Evolutionary conservation across 2,329 filamentous ascomycete genomes (phyloP).

Genomic region (Ophiostoma triangulosporum): DNA sequence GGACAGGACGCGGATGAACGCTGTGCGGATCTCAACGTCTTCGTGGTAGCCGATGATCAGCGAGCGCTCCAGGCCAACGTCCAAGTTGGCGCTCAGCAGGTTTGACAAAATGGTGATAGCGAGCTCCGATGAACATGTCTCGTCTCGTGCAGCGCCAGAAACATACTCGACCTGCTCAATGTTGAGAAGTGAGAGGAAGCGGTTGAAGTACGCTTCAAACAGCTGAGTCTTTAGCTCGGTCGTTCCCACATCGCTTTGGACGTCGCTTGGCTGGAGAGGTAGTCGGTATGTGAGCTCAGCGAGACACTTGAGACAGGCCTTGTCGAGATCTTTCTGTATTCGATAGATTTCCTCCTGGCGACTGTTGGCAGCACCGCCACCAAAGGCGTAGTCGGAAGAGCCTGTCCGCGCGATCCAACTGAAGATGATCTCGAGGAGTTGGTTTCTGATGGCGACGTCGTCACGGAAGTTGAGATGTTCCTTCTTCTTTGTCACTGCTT

Average conservation of each 20-base stretch:
- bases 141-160: constrained; percentile 32
- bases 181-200: constrained; percentile 52
- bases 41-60: constrained; percentile 58
- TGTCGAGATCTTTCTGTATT: constrained; percentile 52
- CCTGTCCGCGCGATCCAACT: constrained; percentile 48
- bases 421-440: constrained; percentile 53
- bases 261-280: constrained; percentile 51
- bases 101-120: constrained; percentile 57
- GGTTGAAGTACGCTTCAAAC: constrained; percentile 59
- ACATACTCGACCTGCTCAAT: constrained; percentile 36
- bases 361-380: constrained; percentile 17
- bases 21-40: constrained; percentile 54
- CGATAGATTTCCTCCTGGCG: constrained; percentile 43
- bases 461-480: constrained; percentile 56
- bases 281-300: constrained; percentile 53
- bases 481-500: constrained; percentile 51
- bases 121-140: constrained; percentile 45
- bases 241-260: constrained; percentile 50
- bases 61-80: constrained; percentile 57
- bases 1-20: constrained; percentile 56
- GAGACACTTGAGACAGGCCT: constrained; percentile 50
- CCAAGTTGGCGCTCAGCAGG: constrained; percentile 55
- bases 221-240: constrained; percentile 58
- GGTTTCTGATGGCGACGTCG: constrained; percentile 55
- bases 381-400: constrained; percentile 24